A percentile compares a stretch with the other conserved stretches of the same genome.
Conservation (phyloP, 2,329 filamentous ascomycete genomes). For the Fusarium protoensiforme region DNA sequence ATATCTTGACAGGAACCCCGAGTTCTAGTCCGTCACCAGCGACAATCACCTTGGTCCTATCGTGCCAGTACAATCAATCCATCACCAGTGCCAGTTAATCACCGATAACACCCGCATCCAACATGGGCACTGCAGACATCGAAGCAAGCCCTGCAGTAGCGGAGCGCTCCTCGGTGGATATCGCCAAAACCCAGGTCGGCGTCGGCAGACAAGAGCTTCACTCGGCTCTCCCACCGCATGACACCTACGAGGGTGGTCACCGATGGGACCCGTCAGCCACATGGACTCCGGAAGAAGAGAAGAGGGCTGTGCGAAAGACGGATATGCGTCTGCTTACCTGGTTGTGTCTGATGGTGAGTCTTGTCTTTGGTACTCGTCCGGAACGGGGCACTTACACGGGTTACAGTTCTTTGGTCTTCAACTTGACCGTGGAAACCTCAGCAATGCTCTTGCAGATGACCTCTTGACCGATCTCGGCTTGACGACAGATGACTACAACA, state of each 20-base stretch:
- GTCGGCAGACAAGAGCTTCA: slow-evolving; percentile 54
- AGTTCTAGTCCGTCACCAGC: slow-evolving; percentile 7
- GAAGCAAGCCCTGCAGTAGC: slow-evolving; percentile 41
- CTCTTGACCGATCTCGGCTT: slow-evolving; percentile 65
- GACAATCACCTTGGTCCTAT: not conserved
- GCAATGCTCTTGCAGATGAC: slow-evolving; percentile 71
- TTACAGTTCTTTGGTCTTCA: slow-evolving; percentile 69
- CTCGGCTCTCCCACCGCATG: slow-evolving; percentile 43
- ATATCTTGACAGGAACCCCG: slow-evolving; percentile 36
- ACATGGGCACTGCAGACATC: slow-evolving; percentile 44
- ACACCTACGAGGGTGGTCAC: slow-evolving; percentile 54
- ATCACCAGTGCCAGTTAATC: not conserved
- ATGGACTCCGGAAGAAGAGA: slow-evolving; percentile 70
- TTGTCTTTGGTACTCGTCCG: not conserved
- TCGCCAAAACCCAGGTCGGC: slow-evolving; percentile 40
- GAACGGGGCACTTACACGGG: slow-evolving; percentile 27
- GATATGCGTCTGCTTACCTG: slow-evolving; percentile 55
- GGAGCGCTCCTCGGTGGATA: slow-evolving; percentile 40
- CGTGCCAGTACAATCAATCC: not conserved
- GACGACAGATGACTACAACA: slow-evolving; percentile 65
- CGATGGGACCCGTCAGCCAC: slow-evolving; percentile 52
- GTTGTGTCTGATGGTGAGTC: slow-evolving; percentile 55
- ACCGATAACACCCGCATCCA: not conserved
- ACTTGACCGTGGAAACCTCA: slow-evolving; percentile 72
- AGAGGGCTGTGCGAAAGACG: slow-evolving; percentile 63